Evolutionary conservation across 2,329 filamentous ascomycete species (phyloP), one percentile per base, ranked within the genome.

Genomic region (Fusarium sacchari): DNA sequence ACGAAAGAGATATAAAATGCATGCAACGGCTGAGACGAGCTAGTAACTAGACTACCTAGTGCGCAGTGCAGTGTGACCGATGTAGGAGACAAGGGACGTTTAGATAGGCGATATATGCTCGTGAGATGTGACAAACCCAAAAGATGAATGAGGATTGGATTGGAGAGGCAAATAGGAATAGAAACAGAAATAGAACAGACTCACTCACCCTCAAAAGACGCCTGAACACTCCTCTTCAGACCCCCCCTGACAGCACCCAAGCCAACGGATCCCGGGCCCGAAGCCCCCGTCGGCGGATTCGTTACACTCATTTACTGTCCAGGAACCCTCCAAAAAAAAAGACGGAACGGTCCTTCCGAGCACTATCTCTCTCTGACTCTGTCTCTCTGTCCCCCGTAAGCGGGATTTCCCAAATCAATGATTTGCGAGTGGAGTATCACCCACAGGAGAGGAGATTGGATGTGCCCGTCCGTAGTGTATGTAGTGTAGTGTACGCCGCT

Each of bases 141-240:
- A 37, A 28, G 12, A 26, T 17, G 58, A 46, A 26, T 7, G 58
- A 5, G 6, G 18, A 30, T 46, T 20, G 42, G 42, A 44, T 43
- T 44, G 44, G 20, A 65, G 24, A 10, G 8, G 18, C 4, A 28
- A 14, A 28, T 18, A 59, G 26, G 34, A 47, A 59, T 30, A 26
- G n/a, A 28, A 14, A 28, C 13, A 59, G 26, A 37, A 47, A 59
- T 30, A 26, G n/a, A 71, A 63, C 60, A 42, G 72, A 69, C 57
- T 77, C 84, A 69, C 57, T 77, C 84, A 90, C 89, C 89, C 82
- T 91, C 88, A 83, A 91, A 90, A 42, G 87, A 86, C 69, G 88
- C 85, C 80, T 90, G 88, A 62, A 89, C 87, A 74, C 85, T 89
- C 78, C 89, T 85, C 83, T 91, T 91, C 61, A 90, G 83, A 76